Percentiles rank a stretch among this genome's conserved stretches.
Conservation (phyloP, 129 eudicot species). For the Oenanthe sinensis region DNA sequence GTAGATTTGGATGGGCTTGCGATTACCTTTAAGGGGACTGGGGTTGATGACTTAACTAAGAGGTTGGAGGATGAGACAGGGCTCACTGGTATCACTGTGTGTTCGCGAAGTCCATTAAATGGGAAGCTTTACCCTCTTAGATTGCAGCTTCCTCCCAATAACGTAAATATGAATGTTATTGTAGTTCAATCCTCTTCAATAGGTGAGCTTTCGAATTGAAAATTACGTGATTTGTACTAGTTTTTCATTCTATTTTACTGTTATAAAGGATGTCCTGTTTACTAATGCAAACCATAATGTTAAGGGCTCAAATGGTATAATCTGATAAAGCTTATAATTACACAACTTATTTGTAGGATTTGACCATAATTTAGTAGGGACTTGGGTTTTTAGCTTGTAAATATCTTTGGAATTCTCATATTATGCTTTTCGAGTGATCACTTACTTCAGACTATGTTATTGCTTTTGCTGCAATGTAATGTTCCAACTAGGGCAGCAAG, state of each 20-base stretch:
- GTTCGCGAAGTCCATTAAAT: slow-evolving; percentile 1
- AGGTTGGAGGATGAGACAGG: slow-evolving; percentile 3
- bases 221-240: background rate
- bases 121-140: slow-evolving; percentile 7
- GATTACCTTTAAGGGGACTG: slow-evolving; percentile 24
- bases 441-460: background rate
- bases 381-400: background rate
- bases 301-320: too few species aligned
- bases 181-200: slow-evolving; percentile 50
- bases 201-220: slow-evolving; percentile 31
- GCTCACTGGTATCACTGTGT: background rate
- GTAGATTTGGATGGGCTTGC: slow-evolving; percentile 44
- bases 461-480: background rate
- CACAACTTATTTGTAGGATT: too few species aligned
- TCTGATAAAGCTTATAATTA: too few species aligned
- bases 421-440: background rate
- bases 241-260: background rate
- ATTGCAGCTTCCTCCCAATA: background rate
- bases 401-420: background rate
- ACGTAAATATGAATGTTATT: background rate
- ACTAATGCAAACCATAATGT: background rate
- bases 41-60: background rate
- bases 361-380: background rate
- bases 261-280: background rate
- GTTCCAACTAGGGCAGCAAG: background rate